Percentiles rank a stretch among this genome's conserved stretches.
phyloP scores from a whole-genome alignment of 345 rosid genomes.

The Syzygium grande region DNA sequence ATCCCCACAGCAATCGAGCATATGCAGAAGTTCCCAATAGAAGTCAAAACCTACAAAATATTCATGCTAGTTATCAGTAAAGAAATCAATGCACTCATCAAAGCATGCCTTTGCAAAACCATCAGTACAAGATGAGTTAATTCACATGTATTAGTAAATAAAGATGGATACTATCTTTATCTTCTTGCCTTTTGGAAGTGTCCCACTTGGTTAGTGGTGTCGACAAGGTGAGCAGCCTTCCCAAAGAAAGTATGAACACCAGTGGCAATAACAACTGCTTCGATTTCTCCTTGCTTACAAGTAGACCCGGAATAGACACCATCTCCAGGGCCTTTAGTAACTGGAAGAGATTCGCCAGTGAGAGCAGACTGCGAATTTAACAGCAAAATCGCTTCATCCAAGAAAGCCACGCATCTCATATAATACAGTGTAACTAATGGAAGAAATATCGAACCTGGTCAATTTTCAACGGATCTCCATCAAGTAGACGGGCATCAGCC shows the following conservation, averaged over 20 bases:
- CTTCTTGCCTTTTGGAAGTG: conserved; percentile 85
- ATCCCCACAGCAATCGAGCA: conserved; percentile 95
- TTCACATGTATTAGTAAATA: neutral
- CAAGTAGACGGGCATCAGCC: conserved; percentile 95
- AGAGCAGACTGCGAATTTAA: conserved; percentile 74
- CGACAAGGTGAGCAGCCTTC: conserved; percentile 97
- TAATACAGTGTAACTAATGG: neutral
- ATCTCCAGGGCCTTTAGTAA: conserved; percentile 93
- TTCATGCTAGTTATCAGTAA: neutral
- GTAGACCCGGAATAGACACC: conserved; percentile 98
- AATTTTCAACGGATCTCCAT: conserved; percentile 91
- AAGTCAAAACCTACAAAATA: conserved; percentile 75
- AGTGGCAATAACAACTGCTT: conserved; percentile 92
- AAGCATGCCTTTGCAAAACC: neutral
- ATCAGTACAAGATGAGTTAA: neutral
- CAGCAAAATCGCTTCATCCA: neutral
- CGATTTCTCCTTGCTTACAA: conserved; percentile 97
- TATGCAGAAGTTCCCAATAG: conserved; percentile 97
- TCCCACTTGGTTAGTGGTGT: conserved; percentile 97
- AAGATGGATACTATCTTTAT: neutral
- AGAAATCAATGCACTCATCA: neutral
- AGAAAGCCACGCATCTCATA: neutral
- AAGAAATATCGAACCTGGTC: conserved; percentile 57
- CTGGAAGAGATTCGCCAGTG: conserved; percentile 98
- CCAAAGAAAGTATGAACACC: conserved; percentile 99